Conservation (phyloP, 345 rosid genomes). For the Geranium rotundifolium region DNA sequence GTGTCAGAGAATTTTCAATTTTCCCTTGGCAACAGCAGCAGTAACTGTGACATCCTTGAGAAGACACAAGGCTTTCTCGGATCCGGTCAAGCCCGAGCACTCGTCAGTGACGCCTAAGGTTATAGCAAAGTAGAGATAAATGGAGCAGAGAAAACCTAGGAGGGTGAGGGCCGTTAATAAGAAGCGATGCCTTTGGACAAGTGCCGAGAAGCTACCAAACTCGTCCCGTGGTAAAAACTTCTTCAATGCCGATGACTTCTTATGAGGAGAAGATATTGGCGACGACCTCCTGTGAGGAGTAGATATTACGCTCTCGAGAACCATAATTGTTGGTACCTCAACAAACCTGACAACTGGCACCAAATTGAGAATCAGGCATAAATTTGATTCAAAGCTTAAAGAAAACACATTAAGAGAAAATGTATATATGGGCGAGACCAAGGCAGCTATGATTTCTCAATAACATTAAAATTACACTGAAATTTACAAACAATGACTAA, state of each 20-base stretch:
- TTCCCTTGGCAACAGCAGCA: conserved; percentile 36
- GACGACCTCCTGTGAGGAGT: conserved; percentile 44
- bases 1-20: conserved; percentile 22
- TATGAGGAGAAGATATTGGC: conserved; percentile 45
- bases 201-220: conserved; percentile 65
- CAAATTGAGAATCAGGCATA: not conserved
- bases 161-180: conserved; percentile 73
- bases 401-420: not conserved
- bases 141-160: conserved; percentile 66
- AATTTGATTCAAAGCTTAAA: no score
- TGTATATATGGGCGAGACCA: no score
- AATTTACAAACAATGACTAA: no score
- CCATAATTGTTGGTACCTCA: conserved; percentile 21
- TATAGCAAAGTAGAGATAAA: conserved; percentile 85
- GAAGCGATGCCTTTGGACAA: conserved; percentile 68
- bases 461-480: no score
- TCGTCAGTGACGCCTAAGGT: conserved; percentile 54
- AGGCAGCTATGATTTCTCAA: no score
- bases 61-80: conserved; percentile 48
- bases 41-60: conserved; percentile 36
- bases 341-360: not conserved
- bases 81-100: conserved; percentile 63
- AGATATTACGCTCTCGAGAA: conserved; percentile 55
- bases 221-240: conserved; percentile 61
- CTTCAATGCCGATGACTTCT: conserved; percentile 54